Evolutionary conservation across 208 protist species (phyloP), one percentile per base, ranked within the genome.

Genomic region (Lotmaria passim): DNA sequence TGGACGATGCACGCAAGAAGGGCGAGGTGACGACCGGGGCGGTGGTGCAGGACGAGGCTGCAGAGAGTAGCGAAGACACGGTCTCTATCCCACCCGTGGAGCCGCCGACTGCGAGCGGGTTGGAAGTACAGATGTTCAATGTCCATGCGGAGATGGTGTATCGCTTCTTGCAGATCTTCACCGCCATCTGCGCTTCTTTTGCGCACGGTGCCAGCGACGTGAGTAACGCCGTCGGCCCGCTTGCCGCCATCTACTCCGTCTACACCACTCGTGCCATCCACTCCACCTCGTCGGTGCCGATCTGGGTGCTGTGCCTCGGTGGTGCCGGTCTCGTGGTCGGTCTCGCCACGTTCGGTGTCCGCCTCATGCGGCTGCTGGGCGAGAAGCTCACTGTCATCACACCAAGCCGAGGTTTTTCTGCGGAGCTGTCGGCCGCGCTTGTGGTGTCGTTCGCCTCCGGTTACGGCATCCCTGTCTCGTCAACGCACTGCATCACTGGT

Each of bases 401-500:
- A 3, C 83, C 87, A 19, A 87, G 82, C 65, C 81, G 82, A 31
- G 82, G 82, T 19, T 93, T 87, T 81, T 86, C 81, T n/a, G 87
- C 86, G 21, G 85, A 95, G 70, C 81, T 95, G 14, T 81, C 87
- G 19, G 78, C 85, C 12, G 90, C 90, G 12, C 51, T 93, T 0
- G 84, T 91, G 26, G 81, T 97, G 7, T 89, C 93, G 36, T 80
- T 95, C 52, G 86, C 89, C 30, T 95, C 89, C 21, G 78, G 64
- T 59, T 87, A 86, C 55, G 85, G 84, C 48, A 80, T 96, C 47
- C 91, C 93, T 36, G 86, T 98, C 33, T 93, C 85, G 3, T 96
- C 91, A 17, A 98, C 95, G 11, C 93, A 98, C 77, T 93, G 87
- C 69, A 95, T 93, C 58, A 91, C 91, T 14, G 94, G 94, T 21